phyloP scores from a whole-genome alignment of 495 filamentous ascomycete genomes.

The Daldinia loculata region DNA sequence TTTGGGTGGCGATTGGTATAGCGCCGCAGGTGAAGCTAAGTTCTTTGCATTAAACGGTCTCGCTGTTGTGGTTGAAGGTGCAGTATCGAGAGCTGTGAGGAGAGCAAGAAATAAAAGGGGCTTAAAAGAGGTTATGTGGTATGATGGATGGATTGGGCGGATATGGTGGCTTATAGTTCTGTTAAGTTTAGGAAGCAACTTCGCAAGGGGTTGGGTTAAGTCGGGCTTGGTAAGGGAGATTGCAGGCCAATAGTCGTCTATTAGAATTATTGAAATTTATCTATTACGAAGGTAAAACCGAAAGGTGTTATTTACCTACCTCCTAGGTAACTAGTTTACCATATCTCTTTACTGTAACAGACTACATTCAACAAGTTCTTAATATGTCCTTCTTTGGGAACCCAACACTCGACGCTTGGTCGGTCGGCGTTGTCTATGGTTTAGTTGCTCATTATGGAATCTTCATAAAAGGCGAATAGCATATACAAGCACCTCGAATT shows the following conservation, averaged over 20 bases:
- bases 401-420: too few species aligned
- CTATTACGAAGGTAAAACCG: too few species aligned
- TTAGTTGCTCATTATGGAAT: too few species aligned
- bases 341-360: too few species aligned
- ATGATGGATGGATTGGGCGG: slow-evolving; percentile 29
- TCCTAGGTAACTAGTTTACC: too few species aligned
- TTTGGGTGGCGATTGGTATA: slow-evolving; percentile 26
- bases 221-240: slow-evolving; percentile 32
- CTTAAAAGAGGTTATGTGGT: slow-evolving; percentile 14
- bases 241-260: slow-evolving; percentile 9
- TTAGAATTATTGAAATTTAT: too few species aligned
- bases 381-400: too few species aligned
- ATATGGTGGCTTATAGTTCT: slow-evolving; percentile 30
- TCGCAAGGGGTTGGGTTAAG: slow-evolving; percentile 37
- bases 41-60: slow-evolving; percentile 37
- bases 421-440: too few species aligned
- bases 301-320: too few species aligned
- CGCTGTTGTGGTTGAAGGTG: slow-evolving; percentile 32
- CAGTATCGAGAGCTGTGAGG: slow-evolving; percentile 8
- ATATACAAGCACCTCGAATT: too few species aligned
- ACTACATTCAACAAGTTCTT: too few species aligned
- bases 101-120: slow-evolving; percentile 21
- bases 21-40: slow-evolving; percentile 25
- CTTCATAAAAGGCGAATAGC: too few species aligned
- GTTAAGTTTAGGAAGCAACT: slow-evolving; percentile 29